Evolutionary conservation across 257 asterid species (phyloP).

Genomic region (Solanum sparsipilum): DNA sequence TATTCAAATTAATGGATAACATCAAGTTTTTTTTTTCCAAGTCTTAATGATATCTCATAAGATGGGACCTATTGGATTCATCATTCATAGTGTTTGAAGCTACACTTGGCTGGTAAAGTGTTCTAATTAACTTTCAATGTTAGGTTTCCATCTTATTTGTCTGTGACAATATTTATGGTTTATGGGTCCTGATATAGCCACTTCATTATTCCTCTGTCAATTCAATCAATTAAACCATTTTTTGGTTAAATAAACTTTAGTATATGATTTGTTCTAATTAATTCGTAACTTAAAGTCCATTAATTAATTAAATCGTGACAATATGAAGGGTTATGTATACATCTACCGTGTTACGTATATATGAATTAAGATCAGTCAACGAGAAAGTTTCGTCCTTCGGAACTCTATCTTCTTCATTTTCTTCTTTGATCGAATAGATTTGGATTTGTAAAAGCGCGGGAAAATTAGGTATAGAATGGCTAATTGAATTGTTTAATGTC

Average conservation of each 20-base stretch:
- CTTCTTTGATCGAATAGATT: not conserved
- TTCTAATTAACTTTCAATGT: not conserved
- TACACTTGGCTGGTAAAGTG: constrained; percentile 25
- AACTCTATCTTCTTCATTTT: not conserved
- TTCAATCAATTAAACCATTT: not conserved
- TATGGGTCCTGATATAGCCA: constrained; percentile 14
- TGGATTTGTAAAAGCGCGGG: not conserved
- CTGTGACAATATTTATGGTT: constrained; percentile 4
- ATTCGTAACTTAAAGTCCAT: not conserved
- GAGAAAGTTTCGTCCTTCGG: too few relatives aligned
- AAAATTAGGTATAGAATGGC: not conserved
- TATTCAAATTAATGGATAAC: constrained; percentile 7
- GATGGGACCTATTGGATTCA: constrained; percentile 28
- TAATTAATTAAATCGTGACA: not conserved
- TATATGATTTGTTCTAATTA: not conserved
- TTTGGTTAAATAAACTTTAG: not conserved
- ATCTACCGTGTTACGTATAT: not conserved
- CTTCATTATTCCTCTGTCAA: not conserved
- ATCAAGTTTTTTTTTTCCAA: constrained; percentile 24
- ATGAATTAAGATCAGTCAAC: too few relatives aligned
- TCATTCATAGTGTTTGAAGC: constrained; percentile 23
- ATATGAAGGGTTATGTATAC: not conserved
- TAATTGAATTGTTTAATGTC: not conserved
- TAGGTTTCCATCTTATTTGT: constrained; percentile 8
- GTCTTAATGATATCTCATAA: constrained; percentile 34